These are phyloP conservation scores for Durio zibethinus DNA, from an alignment of 345 rosid genomes.

Conservation along the genomic window DNA sequence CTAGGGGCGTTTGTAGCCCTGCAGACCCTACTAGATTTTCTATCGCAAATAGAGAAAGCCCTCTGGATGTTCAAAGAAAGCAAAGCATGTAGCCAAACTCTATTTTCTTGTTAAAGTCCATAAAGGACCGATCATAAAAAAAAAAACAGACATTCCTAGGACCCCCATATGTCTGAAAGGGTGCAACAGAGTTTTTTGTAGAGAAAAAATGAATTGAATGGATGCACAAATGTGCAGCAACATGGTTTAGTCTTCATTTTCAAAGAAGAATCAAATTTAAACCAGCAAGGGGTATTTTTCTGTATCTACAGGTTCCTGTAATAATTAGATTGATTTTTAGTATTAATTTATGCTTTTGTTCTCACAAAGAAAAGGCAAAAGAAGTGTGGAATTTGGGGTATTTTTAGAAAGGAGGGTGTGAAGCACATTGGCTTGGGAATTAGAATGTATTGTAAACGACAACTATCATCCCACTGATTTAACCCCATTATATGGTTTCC, in stretches of 20 bases:
- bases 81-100: not conserved
- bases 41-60: not conserved
- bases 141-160: constrained; percentile 4
- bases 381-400: not conserved
- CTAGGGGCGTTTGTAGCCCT: not conserved
- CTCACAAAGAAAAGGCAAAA: constrained; percentile 1
- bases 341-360: constrained; percentile 27
- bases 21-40: not conserved
- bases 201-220: not conserved
- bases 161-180: constrained; percentile 7
- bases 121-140: not conserved
- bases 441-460: constrained; percentile 10
- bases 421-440: not conserved
- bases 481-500: constrained; percentile 9
- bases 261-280: constrained; percentile 21
- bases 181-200: not conserved
- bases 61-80: not conserved
- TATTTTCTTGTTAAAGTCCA: not conserved
- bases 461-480: constrained; percentile 23
- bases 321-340: constrained; percentile 24
- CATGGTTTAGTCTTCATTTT: constrained; percentile 18
- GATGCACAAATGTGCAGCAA: not conserved
- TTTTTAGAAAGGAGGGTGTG: not conserved
- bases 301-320: constrained; percentile 31
- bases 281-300: constrained; percentile 23